These are phyloP conservation scores for Sarocladiaceae sp. DNA, from an alignment of 2,329 filamentous ascomycete species.

Conservation along the genomic window DNA sequence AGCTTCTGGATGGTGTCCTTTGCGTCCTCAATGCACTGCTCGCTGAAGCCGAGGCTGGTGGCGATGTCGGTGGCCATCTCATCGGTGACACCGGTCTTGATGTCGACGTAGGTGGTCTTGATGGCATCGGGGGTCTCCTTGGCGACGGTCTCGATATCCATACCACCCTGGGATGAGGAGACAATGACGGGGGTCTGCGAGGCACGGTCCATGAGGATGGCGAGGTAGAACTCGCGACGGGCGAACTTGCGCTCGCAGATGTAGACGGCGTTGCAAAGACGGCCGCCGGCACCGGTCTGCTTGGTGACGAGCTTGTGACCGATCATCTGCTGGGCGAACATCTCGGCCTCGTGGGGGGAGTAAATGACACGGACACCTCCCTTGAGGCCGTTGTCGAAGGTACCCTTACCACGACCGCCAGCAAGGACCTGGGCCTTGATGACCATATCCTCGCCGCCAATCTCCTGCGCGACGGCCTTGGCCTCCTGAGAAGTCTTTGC, in stretches of 20 bases:
- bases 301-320: slow-evolving; percentile 99
- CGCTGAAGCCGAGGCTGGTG: slow-evolving; percentile 89
- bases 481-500: slow-evolving; percentile 81
- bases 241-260: slow-evolving; percentile 99
- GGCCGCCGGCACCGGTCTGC: slow-evolving; percentile 90
- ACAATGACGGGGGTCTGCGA: slow-evolving; percentile 92
- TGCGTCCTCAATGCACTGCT: slow-evolving; percentile 93
- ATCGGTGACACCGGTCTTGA: slow-evolving; percentile 91
- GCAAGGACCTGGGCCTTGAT: slow-evolving; percentile 99
- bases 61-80: slow-evolving; percentile 88
- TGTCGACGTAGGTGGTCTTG: slow-evolving; percentile 87
- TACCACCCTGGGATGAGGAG: slow-evolving; percentile 94
- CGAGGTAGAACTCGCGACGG: slow-evolving; percentile 97
- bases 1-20: slow-evolving; percentile 97
- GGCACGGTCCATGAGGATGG: slow-evolving; percentile 94
- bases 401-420: slow-evolving; percentile 94
- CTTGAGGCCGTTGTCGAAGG: slow-evolving; percentile 97
- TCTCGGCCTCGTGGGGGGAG: slow-evolving; percentile 91
- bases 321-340: slow-evolving; percentile 99
- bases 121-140: slow-evolving; percentile 98
- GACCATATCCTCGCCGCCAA: slow-evolving; percentile 94
- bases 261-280: slow-evolving; percentile 95
- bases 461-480: slow-evolving; percentile 82
- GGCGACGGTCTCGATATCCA: slow-evolving; percentile 98
- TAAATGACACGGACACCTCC: slow-evolving; percentile 98